Evolutionary conservation across 129 eudicot species (phyloP).

Genomic region (Escallonia rubra): DNA sequence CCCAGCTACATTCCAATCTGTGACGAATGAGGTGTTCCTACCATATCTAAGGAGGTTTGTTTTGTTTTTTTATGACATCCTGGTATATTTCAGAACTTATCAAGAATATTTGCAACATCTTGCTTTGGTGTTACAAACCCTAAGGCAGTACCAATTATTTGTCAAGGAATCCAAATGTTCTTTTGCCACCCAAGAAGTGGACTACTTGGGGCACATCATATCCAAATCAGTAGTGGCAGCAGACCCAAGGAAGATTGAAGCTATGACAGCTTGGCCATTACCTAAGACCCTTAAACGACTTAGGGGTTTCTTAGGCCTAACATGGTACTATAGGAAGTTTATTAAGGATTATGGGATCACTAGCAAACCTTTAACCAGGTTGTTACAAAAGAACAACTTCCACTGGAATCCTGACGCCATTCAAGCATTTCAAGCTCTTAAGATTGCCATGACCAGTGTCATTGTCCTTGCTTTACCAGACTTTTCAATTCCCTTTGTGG

Average conservation of each 20-base stretch:
- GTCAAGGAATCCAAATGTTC: background rate
- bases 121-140: background rate
- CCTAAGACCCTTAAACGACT: background rate
- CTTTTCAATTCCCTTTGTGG: background rate
- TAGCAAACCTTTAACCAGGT: background rate
- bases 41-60: background rate
- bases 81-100: background rate
- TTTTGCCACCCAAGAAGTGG: background rate
- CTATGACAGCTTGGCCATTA: background rate
- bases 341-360: background rate
- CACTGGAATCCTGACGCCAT: background rate
- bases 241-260: background rate
- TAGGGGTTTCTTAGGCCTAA: background rate
- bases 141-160: background rate
- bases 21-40: background rate
- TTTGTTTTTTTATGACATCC: background rate
- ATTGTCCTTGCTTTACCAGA: constrained; percentile 1
- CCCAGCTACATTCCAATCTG: background rate
- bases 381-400: background rate
- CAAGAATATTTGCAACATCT: background rate
- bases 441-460: background rate
- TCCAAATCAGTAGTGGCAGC: background rate
- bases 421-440: background rate
- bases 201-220: background rate
- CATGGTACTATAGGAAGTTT: background rate